Conservation (phyloP, 2,329 filamentous ascomycete genomes). For the Paraphaeosphaeria minitans region DNA sequence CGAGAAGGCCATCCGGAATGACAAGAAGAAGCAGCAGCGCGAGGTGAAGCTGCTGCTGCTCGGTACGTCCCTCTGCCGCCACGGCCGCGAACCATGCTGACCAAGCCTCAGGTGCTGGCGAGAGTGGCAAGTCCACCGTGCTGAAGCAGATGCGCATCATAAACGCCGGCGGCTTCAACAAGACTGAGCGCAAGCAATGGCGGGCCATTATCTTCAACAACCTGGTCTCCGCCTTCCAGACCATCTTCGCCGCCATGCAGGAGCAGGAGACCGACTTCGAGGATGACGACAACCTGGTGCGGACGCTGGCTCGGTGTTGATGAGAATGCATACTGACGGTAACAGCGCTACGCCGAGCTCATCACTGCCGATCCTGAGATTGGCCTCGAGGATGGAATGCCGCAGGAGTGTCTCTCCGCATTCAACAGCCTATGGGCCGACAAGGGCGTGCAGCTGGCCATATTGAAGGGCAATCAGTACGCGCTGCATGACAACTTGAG, state of each 20-base stretch:
- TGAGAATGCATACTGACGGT: constrained; percentile 13
- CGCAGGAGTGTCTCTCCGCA: constrained; percentile 75
- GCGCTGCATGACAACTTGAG: constrained; percentile 93
- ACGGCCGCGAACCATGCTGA: constrained; percentile 30
- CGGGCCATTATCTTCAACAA: constrained; percentile 96
- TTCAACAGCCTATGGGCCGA: constrained; percentile 87
- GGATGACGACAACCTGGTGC: constrained; percentile 77
- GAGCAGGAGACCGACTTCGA: constrained; percentile 81
- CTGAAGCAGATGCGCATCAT: constrained; percentile 99
- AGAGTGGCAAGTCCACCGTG: constrained; percentile 95
- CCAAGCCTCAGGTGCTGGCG: constrained; percentile 74
- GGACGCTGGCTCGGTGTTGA: constrained; percentile 26
- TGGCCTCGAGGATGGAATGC: constrained; percentile 78
- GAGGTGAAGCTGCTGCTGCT: constrained; percentile 94
- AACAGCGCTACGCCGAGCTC: constrained; percentile 75
- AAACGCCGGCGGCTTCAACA: constrained; percentile 88
- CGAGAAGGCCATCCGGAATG: constrained; percentile 81
- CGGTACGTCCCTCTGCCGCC: constrained; percentile 63
- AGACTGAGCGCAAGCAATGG: constrained; percentile 88
- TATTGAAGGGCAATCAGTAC: constrained; percentile 93
- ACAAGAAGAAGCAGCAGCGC: constrained; percentile 83
- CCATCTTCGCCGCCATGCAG: constrained; percentile 88
- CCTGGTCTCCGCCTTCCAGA: constrained; percentile 87
- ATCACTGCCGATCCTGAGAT: constrained; percentile 83
- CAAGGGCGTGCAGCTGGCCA: constrained; percentile 81